phyloP scores from a whole-genome alignment of 1,284 basidiomycete species.

The Heterobasidion irregulare region DNA sequence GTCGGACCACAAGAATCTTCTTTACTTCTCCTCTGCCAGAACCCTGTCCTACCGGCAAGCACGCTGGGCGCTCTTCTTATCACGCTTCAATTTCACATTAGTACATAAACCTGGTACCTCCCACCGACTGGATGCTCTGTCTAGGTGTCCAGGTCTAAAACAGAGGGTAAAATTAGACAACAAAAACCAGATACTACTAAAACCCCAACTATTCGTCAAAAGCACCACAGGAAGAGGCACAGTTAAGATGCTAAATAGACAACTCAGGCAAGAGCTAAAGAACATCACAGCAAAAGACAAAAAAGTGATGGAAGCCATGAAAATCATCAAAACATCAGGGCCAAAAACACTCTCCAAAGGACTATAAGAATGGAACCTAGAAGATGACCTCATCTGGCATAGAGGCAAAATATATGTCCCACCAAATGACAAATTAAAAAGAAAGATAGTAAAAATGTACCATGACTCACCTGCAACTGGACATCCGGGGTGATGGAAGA shows the following conservation, averaged over 20 bases:
- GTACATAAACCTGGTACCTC: neutral
- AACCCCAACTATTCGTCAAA: constrained; percentile 7
- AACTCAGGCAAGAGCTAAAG: neutral
- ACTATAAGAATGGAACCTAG: constrained; percentile 15
- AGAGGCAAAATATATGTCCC: constrained; percentile 20
- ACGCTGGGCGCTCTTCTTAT: constrained; percentile 19
- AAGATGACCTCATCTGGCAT: constrained; percentile 14
- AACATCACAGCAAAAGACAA: neutral
- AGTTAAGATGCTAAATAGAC: neutral
- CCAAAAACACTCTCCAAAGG: constrained; percentile 3
- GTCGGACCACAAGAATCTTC: constrained; percentile 25
- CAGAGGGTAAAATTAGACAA: constrained; percentile 4
- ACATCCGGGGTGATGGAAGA: constrained; percentile 27
- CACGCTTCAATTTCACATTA: constrained; percentile 13
- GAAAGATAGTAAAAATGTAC: constrained; percentile 16
- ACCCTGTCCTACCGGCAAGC: constrained; percentile 26
- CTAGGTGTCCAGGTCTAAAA: constrained; percentile 8
- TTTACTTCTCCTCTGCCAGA: constrained; percentile 18
- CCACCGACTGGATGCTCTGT: constrained; percentile 1
- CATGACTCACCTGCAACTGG: constrained; percentile 21
- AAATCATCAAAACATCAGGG: neutral
- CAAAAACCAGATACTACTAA: constrained; percentile 7
- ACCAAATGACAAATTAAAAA: constrained; percentile 12
- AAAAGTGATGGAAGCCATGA: constrained; percentile 1
- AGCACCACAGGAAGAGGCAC: neutral